A percentile compares a stretch with the other conserved stretches of the same genome.
phyloP scores from a whole-genome alignment of 2,329 filamentous ascomycete species.

The Aspergillus pseudotamarii region DNA sequence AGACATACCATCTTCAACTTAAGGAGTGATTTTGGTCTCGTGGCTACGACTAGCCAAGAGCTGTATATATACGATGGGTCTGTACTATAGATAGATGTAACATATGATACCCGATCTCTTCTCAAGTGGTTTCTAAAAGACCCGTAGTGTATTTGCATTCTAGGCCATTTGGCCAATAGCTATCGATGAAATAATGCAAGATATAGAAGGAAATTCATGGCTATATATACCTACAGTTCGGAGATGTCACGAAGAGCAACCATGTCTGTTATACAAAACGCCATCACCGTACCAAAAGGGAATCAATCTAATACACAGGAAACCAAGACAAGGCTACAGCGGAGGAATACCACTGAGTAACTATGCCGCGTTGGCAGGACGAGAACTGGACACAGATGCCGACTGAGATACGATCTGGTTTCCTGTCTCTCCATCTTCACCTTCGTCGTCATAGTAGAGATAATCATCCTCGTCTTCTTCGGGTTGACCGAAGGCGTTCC shows the following conservation, averaged over 20 bases:
- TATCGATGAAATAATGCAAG: background rate
- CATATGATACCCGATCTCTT: constrained; percentile 17
- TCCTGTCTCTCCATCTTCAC: constrained; percentile 22
- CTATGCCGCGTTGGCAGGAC: background rate
- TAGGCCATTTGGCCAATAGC: background rate
- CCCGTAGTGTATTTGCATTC: background rate
- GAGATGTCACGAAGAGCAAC: constrained; percentile 2
- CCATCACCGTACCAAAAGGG: constrained; percentile 14
- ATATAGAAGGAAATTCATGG: background rate
- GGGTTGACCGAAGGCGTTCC: constrained; percentile 62
- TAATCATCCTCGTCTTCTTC: constrained; percentile 58
- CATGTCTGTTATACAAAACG: constrained; percentile 21
- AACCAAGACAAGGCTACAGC: constrained; percentile 4
- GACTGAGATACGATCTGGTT: constrained; percentile 6
- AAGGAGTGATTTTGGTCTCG: constrained; percentile 17
- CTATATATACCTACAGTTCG: constrained; percentile 5
- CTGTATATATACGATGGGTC: constrained; percentile 1
- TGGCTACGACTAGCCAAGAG: background rate
- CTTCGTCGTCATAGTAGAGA: constrained; percentile 61
- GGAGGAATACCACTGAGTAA: background rate
- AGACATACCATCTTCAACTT: constrained; percentile 60
- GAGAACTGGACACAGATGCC: constrained; percentile 1
- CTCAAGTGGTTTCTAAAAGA: constrained; percentile 7
- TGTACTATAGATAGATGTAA: constrained; percentile 15
- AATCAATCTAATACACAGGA: constrained; percentile 21